Evolutionary conservation across 305 asterid genomes (phyloP).

Genomic region (Fraxinus angustifolia): DNA sequence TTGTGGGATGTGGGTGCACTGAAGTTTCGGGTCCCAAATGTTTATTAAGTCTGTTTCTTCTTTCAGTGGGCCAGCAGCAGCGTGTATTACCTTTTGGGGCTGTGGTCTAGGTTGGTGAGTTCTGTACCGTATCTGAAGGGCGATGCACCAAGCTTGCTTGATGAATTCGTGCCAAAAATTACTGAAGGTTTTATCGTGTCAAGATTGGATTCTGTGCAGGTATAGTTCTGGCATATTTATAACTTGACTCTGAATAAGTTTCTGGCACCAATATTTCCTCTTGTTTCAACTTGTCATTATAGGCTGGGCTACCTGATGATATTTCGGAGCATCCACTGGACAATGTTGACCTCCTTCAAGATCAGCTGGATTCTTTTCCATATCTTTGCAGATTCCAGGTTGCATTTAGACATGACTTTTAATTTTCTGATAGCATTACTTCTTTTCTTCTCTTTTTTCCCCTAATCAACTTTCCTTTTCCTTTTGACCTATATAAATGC

Average conservation of each 20-base stretch:
- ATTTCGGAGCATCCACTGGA: conserved; percentile 91
- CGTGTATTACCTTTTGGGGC: conserved; percentile 92
- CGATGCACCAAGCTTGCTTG: conserved; percentile 95
- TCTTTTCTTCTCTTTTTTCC: background rate
- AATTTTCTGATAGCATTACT: conserved; percentile 11
- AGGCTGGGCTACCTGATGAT: conserved; percentile 77
- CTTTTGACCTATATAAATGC: conserved; percentile 14
- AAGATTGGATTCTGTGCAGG: conserved; percentile 97
- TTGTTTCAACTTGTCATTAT: conserved; percentile 27
- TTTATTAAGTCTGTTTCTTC: conserved; percentile 17
- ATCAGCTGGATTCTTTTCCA: conserved; percentile 95
- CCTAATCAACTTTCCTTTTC: background rate
- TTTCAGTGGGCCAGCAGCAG: conserved; percentile 99
- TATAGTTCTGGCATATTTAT: conserved; percentile 21
- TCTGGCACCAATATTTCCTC: conserved; percentile 3
- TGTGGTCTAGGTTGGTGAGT: conserved; percentile 97
- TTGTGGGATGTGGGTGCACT: background rate
- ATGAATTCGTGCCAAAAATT: conserved; percentile 92
- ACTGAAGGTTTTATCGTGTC: conserved; percentile 91
- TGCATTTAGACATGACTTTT: conserved; percentile 3
- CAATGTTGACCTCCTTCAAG: conserved; percentile 97
- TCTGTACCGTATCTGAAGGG: conserved; percentile 95
- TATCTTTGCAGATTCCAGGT: conserved; percentile 95
- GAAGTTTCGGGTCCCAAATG: background rate
- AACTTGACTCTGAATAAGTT: conserved; percentile 9